Evolutionary conservation across 2,329 filamentous ascomycete genomes (phyloP).

Genomic region (Beauveria bassiana): DNA sequence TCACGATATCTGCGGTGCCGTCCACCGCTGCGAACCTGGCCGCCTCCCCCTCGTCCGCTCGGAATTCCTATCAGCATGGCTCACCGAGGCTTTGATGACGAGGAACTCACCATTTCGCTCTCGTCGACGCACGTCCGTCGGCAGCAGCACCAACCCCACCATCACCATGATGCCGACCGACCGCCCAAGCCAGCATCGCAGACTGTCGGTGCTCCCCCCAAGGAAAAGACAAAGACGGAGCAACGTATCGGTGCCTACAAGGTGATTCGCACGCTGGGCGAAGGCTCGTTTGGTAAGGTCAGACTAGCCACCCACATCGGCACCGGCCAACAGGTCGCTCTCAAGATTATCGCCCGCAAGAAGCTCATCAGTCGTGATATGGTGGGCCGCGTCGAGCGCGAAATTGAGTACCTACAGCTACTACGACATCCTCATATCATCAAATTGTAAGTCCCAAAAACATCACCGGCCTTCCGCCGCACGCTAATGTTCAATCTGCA

Average conservation of each 20-base stretch:
- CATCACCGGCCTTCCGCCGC: not conserved
- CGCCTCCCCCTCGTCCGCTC: not conserved
- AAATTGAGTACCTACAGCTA: conserved; percentile 96
- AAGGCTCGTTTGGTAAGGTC: conserved; percentile 97
- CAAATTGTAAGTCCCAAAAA: conserved; percentile 62
- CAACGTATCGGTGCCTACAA: conserved; percentile 89
- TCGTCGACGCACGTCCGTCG: conserved; percentile 57
- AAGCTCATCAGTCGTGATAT: conserved; percentile 96
- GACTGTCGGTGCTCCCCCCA: conserved; percentile 22
- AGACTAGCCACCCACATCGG: conserved; percentile 90
- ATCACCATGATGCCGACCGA: conserved; percentile 17
- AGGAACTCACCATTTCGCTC: conserved; percentile 74
- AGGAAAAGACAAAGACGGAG: conserved; percentile 54
- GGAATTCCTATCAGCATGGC: conserved; percentile 32
- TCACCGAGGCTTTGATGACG: conserved; percentile 61
- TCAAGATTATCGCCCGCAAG: conserved; percentile 96
- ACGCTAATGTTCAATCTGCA: not conserved
- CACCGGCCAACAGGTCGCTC: conserved; percentile 88
- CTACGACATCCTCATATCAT: conserved; percentile 97
- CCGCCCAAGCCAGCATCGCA: conserved; percentile 20
- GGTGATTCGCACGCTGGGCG: conserved; percentile 81
- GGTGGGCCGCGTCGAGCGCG: conserved; percentile 92
- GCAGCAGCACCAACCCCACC: conserved; percentile 18
- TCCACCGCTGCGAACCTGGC: not conserved
- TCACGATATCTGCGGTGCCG: not conserved